Base-by-base conservation (phyloP, 768 basidiomycete genomes). In the Phylloporus sp. region DNA sequence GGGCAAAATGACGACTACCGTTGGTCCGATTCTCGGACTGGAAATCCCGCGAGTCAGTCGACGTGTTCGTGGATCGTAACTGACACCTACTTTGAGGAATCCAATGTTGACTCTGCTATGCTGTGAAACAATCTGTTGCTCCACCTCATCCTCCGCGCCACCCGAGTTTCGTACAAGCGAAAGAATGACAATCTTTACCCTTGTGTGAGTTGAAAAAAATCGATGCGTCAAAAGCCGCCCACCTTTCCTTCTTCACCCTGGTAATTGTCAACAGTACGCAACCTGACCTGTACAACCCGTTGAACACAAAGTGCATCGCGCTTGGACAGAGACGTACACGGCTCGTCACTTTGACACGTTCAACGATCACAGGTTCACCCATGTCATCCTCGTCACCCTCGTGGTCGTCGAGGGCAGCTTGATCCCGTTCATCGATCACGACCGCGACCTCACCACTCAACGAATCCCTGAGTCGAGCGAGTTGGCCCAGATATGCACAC, bases 241-340 rank as follows among this genome's bases (percentile, higher is more conserved):
- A 79, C 81, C 61, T 75, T 79, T 2, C 79, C 83, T 69, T 88
- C 86, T 52, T 85, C 81, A 3, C 87, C 88, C 66, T 91, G 89
- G 61, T 81, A 91, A 45, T 84, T 88, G 55, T 91, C 88, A 2
- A 91, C 79, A 0, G 88, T 90, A 6, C 88, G 78, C 6, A 91
- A 70, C 8, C 79, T 76, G 36, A 88, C 79, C 86, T 88, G 43
- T 5, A 45, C n/a, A 45, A 18, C 22, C 16, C n/a, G 0, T 50
- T n/a, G 48, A 41, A 29, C 27, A n/a, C 13, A 13, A 15, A 5
- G 2, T 8, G 7, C 18, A 36, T n/a, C 22, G 12, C 32, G 15
- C 26, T 23, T 35, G n/a, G 12, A 38, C 10, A 1, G 20, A 7
- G 39, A 41, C 76, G 23, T 59, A 86, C 86, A 36, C 77, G 72